Evolutionary conservation across 805 yeast species (phyloP), one percentile per base, ranked within the genome.

Genomic region (Millerozyma acaciae): DNA sequence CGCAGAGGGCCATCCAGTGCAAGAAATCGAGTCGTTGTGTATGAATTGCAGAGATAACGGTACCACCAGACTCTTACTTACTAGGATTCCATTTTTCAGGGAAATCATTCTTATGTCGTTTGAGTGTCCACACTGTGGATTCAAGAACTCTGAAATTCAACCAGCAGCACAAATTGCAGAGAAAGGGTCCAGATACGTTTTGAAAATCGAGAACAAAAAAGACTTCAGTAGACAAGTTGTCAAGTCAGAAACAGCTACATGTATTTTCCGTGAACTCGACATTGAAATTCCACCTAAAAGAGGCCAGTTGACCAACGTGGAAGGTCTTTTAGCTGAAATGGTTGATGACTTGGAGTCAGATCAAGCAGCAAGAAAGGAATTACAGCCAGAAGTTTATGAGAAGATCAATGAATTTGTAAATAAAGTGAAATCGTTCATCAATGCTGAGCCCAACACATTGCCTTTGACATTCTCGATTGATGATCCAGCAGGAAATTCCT

Each of bases 401-500:
- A 83, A 89, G 62, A 87, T 93, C 47, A 82, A 77, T 26, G 77
- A 65, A 16, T 78, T 90, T 39, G 70, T 88, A 37, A 51, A 48
- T 16, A 81, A 75, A 50, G 80, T 90, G 22, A 61, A 68, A 44
- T 60, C 70, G 5, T 75, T 72, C 34, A 64, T 86, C 16, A 69
- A 71, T n/a, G 90, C 87, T 37, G 79, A 80, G 39, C 75, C 73
- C 33, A 76, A 75, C 20, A 71, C 76, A 13, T 59, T 85, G 33
- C 97, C 97, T 2, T 51, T 90, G 41, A 84, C 94, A 0, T 73
- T 90, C 30, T 68, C 73, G 16, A 64, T 87, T 8, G 96, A 89
- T 57, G 98, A 93, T 59, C 97, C 98, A 18, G 76, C 96, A 1
- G 98, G 98, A 10, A 93, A 93, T 65, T 90, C 97, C 4, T 93